Percentiles rank a stretch among this genome's conserved stretches.
Conservation (phyloP, 805 yeast genomes). For the Candida sphagnicola region DNA sequence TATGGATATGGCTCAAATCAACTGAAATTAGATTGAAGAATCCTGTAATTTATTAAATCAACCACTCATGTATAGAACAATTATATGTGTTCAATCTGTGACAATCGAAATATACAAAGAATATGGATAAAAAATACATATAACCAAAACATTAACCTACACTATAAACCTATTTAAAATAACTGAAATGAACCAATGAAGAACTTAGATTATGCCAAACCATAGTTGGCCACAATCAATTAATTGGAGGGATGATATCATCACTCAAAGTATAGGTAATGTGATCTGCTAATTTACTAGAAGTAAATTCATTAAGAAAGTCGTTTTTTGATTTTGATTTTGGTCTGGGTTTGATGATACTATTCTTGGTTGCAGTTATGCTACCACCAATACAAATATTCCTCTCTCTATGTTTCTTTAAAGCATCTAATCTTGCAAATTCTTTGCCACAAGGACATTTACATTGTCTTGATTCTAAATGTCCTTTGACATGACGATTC, state of each 20-base stretch:
- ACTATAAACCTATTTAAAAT: neutral
- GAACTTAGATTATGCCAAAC: too few relatives aligned
- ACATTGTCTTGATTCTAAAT: conserved; percentile 61
- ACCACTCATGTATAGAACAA: too few relatives aligned
- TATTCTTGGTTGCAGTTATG: conserved; percentile 13
- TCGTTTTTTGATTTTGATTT: conserved; percentile 4
- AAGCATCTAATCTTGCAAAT: conserved; percentile 86
- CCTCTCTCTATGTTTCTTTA: conserved; percentile 74
- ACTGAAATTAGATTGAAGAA: too few relatives aligned
- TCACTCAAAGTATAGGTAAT: conserved; percentile 3
- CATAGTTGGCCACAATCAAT: neutral
- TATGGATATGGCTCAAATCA: neutral
- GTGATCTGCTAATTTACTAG: conserved; percentile 10
- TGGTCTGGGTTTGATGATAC: conserved; percentile 21
- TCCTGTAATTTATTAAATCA: too few relatives aligned
- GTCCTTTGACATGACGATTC: conserved; percentile 85
- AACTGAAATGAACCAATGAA: too few relatives aligned
- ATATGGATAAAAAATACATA: too few relatives aligned
- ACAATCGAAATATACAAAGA: too few relatives aligned
- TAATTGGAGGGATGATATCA: neutral
- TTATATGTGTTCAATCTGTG: too few relatives aligned
- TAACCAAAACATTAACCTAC: neutral
- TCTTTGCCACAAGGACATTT: conserved; percentile 92
- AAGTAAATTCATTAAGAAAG: conserved; percentile 10
- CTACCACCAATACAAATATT: conserved; percentile 81